Conservation (phyloP, 2,329 filamentous ascomycete species). For the Shiraia sp. region DNA sequence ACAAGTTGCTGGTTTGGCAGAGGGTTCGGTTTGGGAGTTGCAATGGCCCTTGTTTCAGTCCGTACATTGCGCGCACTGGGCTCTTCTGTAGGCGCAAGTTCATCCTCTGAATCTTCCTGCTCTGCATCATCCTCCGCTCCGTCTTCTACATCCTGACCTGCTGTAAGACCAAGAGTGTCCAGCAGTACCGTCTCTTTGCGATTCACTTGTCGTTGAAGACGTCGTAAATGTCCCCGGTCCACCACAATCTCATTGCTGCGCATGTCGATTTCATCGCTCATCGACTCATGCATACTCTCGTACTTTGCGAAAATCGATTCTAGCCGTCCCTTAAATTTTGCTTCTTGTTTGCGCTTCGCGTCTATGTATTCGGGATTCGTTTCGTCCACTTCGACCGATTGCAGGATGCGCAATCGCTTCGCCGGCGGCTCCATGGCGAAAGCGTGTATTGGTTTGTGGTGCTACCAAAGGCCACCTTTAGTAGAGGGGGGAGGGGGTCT, state of each 20-base stretch:
- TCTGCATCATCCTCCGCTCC: slow-evolving; percentile 41
- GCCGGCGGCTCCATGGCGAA: slow-evolving; percentile 59
- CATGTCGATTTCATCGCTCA: slow-evolving; percentile 89
- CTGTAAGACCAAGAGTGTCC: slow-evolving; percentile 23
- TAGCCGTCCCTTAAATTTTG: slow-evolving; percentile 66
- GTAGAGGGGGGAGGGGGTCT: slow-evolving; percentile 10
- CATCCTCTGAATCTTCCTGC: slow-evolving; percentile 27
- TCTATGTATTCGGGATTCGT: slow-evolving; percentile 42
- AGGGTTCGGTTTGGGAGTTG: not conserved
- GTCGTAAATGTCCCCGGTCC: slow-evolving; percentile 81
- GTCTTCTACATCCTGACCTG: slow-evolving; percentile 43
- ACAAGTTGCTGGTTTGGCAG: not conserved
- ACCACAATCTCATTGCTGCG: slow-evolving; percentile 80
- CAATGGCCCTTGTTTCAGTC: slow-evolving; percentile 1
- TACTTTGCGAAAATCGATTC: slow-evolving; percentile 92
- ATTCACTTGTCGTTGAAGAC: slow-evolving; percentile 50
- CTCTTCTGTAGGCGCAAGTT: slow-evolving; percentile 32
- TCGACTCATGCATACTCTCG: slow-evolving; percentile 75
- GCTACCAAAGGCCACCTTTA: slow-evolving; percentile 2
- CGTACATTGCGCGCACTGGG: slow-evolving; percentile 4
- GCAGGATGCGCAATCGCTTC: slow-evolving; percentile 64
- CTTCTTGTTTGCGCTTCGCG: slow-evolving; percentile 42
- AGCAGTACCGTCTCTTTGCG: slow-evolving; percentile 28
- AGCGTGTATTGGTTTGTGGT: slow-evolving; percentile 5
- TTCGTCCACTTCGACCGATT: slow-evolving; percentile 39